phyloP scores from a whole-genome alignment of 805 yeast species.

The Ogataea naganishii region DNA sequence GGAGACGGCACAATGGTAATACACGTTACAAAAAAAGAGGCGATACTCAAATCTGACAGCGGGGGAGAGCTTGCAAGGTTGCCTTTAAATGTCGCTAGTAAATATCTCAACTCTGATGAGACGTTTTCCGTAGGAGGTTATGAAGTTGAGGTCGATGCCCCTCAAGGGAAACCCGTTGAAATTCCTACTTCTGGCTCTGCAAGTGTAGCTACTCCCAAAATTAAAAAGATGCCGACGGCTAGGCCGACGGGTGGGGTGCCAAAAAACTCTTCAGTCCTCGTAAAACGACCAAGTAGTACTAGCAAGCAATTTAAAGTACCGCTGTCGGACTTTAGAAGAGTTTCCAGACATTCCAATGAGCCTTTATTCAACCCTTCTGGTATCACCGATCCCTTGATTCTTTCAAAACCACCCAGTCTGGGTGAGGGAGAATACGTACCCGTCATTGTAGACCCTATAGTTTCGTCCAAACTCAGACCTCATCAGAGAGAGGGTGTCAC shows the following conservation, averaged over 20 bases:
- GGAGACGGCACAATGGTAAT: slow-evolving; percentile 67
- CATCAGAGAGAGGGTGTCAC: slow-evolving; percentile 83
- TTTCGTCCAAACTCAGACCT: slow-evolving; percentile 51
- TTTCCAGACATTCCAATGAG: slow-evolving; percentile 9
- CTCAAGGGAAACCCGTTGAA: slow-evolving; percentile 13
- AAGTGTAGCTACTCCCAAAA: too few relatives aligned
- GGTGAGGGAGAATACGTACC: slow-evolving; percentile 15
- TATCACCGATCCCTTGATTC: slow-evolving; percentile 12
- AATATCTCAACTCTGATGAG: slow-evolving; percentile 19
- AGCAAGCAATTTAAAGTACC: background rate
- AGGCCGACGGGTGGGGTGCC: background rate
- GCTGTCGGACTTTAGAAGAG: slow-evolving; percentile 6
- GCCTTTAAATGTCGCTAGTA: slow-evolving; percentile 9
- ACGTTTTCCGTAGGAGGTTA: slow-evolving; percentile 39
- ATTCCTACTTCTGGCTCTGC: too few relatives aligned
- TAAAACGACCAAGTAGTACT: slow-evolving; percentile 15
- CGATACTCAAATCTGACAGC: slow-evolving; percentile 18
- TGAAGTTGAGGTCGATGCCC: slow-evolving; percentile 55
- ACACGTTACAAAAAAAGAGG: slow-evolving; percentile 10
- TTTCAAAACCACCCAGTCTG: slow-evolving; percentile 8
- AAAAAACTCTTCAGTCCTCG: slow-evolving; percentile 6
- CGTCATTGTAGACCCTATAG: slow-evolving; percentile 53
- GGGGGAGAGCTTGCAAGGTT: slow-evolving; percentile 17
- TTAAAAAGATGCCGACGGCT: background rate
- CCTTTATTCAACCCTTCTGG: slow-evolving; percentile 29